These are phyloP conservation scores for Limnanthes douglasii DNA, from an alignment of 345 rosid genomes.

Conservation along the genomic window DNA sequence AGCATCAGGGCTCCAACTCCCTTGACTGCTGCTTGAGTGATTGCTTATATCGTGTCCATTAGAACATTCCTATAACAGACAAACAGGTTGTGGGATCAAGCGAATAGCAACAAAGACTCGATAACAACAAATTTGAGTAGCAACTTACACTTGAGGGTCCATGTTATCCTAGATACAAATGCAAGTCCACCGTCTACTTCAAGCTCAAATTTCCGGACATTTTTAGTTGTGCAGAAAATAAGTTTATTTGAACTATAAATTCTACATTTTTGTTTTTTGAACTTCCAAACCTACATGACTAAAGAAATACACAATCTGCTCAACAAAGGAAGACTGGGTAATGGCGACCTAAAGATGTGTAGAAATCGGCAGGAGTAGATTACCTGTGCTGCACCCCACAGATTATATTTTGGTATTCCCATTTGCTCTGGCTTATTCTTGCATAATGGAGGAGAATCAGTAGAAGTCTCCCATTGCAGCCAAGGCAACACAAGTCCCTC, in stretches of 20 bases:
- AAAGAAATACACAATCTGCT: neutral
- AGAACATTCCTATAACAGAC: constrained; percentile 33
- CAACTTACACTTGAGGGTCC: too few species aligned
- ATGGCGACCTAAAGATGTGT: neutral
- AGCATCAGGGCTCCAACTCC: constrained; percentile 66
- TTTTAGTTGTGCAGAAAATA: too few species aligned
- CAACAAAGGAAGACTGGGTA: neutral
- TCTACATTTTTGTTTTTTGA: too few species aligned
- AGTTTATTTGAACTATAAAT: too few species aligned
- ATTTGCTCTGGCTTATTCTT: constrained; percentile 17
- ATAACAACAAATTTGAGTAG: too few species aligned
- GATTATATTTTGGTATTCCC: constrained; percentile 13
- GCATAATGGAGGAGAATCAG: constrained; percentile 32
- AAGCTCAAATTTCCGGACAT: too few species aligned
- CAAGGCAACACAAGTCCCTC: constrained; percentile 89
- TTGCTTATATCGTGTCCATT: constrained; percentile 20
- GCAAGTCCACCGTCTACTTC: neutral
- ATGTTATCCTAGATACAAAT: too few species aligned
- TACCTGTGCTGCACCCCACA: constrained; percentile 31
- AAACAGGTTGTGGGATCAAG: too few species aligned
- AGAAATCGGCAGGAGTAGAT: neutral
- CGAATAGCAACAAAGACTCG: too few species aligned
- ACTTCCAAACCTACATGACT: too few species aligned
- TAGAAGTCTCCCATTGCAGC: constrained; percentile 86
- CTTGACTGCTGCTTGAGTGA: constrained; percentile 49